Conservation (phyloP, 345 rosid genomes). For the Lagerstroemia speciosa region DNA sequence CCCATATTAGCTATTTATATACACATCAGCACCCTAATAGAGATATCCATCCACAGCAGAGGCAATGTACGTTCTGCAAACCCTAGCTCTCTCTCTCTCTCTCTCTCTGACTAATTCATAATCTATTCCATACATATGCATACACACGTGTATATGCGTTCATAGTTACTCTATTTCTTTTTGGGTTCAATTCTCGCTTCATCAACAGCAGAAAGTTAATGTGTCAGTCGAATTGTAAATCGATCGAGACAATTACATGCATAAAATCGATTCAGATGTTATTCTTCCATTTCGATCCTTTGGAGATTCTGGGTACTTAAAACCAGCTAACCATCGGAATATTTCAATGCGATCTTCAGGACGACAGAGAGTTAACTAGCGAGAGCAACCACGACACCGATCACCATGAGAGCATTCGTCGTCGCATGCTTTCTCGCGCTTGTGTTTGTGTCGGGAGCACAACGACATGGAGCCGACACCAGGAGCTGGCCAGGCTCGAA, state of each 20-base stretch:
- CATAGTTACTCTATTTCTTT: background rate
- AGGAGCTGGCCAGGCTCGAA: background rate
- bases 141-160: too few relatives aligned
- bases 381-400: background rate
- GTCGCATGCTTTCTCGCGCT: background rate
- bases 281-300: too few relatives aligned
- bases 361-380: too few relatives aligned
- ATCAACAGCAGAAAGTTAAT: too few relatives aligned
- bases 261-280: too few relatives aligned
- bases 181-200: background rate
- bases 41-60: background rate
- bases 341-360: background rate
- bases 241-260: too few relatives aligned
- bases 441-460: background rate
- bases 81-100: background rate
- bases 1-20: background rate
- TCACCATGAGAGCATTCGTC: background rate
- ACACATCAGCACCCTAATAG: background rate
- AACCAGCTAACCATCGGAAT: background rate
- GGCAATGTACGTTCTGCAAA: background rate
- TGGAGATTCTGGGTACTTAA: too few relatives aligned
- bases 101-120: too few relatives aligned
- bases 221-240: too few relatives aligned
- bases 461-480: background rate
- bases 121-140: too few relatives aligned